These are phyloP conservation scores for Penicillium fimorum DNA, from an alignment of 495 filamentous ascomycete genomes.

Conservation along the genomic window DNA sequence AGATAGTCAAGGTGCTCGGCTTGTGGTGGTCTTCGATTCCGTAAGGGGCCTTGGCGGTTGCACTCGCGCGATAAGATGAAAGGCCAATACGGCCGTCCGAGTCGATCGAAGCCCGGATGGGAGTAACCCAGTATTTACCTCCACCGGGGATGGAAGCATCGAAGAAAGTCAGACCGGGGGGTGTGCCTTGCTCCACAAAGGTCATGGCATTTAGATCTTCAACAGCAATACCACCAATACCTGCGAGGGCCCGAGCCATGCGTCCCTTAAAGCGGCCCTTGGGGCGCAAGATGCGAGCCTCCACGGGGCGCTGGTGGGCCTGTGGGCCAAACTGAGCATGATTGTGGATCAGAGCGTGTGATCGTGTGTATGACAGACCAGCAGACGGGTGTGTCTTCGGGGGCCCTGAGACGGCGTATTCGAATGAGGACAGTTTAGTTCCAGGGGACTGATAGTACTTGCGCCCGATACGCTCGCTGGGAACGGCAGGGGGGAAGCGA, in stretches of 20 bases:
- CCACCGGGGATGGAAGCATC: conserved; percentile 64
- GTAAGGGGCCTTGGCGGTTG: conserved; percentile 51
- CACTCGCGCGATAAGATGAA: conserved; percentile 42
- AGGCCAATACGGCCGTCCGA: conserved; percentile 59
- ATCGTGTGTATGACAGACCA: conserved; percentile 81
- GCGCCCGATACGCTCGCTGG: conserved; percentile 34
- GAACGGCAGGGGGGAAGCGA: conserved; percentile 43
- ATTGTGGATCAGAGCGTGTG: conserved; percentile 65
- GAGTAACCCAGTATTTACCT: conserved; percentile 61
- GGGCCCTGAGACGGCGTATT: conserved; percentile 61
- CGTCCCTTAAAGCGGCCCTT: conserved; percentile 41
- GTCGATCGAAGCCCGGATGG: conserved; percentile 55
- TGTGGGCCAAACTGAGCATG: conserved; percentile 84
- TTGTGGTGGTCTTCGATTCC: conserved; percentile 39
- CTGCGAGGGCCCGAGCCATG: conserved; percentile 40
- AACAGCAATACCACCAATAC: conserved; percentile 51
- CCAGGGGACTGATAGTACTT: conserved; percentile 40
- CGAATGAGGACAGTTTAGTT: conserved; percentile 37
- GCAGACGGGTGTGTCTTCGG: conserved; percentile 89
- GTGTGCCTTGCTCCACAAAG: conserved; percentile 33
- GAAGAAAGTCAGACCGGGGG: conserved; percentile 45
- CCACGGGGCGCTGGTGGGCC: conserved; percentile 55
- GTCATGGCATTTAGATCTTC: conserved; percentile 45
- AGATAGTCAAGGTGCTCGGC: conserved; percentile 23
- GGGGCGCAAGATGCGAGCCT: conserved; percentile 63